Percentiles rank a stretch among this genome's conserved stretches.
phyloP scores from a whole-genome alignment of 2,329 filamentous ascomycete species.

The Didymella arachidicola region DNA sequence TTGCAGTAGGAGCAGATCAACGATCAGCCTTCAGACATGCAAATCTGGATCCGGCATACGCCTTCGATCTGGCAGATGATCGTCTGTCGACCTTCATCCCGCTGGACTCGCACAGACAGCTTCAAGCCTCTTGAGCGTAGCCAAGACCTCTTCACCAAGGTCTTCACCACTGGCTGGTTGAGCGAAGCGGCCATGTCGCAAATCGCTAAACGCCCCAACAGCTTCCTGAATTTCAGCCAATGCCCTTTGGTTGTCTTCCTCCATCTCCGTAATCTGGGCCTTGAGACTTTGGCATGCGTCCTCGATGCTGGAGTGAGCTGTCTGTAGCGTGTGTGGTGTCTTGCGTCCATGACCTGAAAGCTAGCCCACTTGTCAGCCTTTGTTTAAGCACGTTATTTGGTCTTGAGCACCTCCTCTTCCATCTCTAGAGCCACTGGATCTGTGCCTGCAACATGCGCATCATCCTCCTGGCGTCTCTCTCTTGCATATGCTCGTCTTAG shows the following conservation, averaged over 20 bases:
- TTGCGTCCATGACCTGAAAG: constrained; percentile 62
- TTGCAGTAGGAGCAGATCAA: background rate
- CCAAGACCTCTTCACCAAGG: constrained; percentile 71
- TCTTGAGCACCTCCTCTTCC: constrained; percentile 53
- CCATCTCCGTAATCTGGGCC: constrained; percentile 70
- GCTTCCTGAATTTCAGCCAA: constrained; percentile 69
- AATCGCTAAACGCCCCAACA: constrained; percentile 78
- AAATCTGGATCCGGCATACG: background rate
- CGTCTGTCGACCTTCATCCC: constrained; percentile 25
- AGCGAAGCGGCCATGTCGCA: constrained; percentile 77
- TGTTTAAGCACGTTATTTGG: background rate
- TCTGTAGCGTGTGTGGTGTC: constrained; percentile 66
- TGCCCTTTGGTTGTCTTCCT: constrained; percentile 69
- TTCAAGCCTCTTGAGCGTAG: constrained; percentile 70
- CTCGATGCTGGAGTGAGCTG: constrained; percentile 74
- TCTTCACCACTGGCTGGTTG: constrained; percentile 62
- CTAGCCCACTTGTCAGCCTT: constrained; percentile 50
- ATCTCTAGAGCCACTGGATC: constrained; percentile 70
- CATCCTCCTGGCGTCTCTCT: constrained; percentile 62
- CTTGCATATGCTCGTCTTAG: constrained; percentile 66
- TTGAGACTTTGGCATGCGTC: constrained; percentile 71
- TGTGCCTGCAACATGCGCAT: constrained; percentile 58
- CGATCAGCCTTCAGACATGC: background rate
- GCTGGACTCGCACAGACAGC: constrained; percentile 60
- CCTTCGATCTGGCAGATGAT: background rate